Conservation (phyloP, 148 eudicot species). For the Hydrangea macrophylla region DNA sequence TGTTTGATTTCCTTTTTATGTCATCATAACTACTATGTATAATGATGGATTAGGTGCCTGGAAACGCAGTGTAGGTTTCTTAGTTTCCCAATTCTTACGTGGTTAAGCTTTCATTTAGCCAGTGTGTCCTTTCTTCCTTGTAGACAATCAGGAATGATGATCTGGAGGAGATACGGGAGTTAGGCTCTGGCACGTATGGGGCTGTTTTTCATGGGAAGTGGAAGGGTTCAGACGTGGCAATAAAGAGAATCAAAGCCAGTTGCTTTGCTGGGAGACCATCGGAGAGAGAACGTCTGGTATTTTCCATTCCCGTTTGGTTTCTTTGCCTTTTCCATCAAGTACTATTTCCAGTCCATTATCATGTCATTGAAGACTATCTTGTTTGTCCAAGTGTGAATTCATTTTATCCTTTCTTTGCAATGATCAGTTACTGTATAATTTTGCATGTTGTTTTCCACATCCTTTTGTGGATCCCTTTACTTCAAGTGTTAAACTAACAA, state of each 20-base stretch:
- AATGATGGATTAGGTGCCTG: background rate
- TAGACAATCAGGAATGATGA: conserved; percentile 88
- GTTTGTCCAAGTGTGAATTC: background rate
- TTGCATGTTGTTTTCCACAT: background rate
- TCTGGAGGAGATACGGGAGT: conserved; percentile 85
- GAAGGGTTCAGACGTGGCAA: conserved; percentile 98
- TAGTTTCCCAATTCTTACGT: too few relatives aligned
- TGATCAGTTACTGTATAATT: background rate
- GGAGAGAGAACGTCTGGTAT: conserved; percentile 92
- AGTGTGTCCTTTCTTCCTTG: background rate
- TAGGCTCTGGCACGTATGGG: conserved; percentile 96
- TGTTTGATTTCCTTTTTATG: background rate
- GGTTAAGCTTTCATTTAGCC: conserved; percentile 9
- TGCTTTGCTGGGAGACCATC: conserved; percentile 96
- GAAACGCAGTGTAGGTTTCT: too few relatives aligned
- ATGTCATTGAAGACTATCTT: background rate
- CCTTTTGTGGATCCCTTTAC: too few relatives aligned
- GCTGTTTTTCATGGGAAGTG: conserved; percentile 94
- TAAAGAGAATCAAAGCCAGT: conserved; percentile 96
- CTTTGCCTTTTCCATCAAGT: background rate
- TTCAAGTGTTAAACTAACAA: too few relatives aligned
- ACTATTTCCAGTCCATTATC: background rate
- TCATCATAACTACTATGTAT: background rate
- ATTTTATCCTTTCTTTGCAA: background rate
- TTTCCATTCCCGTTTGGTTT: conserved; percentile 9